Evolutionary conservation across 768 basidiomycete genomes (phyloP).

Genomic region (Sarcodon sp.): DNA sequence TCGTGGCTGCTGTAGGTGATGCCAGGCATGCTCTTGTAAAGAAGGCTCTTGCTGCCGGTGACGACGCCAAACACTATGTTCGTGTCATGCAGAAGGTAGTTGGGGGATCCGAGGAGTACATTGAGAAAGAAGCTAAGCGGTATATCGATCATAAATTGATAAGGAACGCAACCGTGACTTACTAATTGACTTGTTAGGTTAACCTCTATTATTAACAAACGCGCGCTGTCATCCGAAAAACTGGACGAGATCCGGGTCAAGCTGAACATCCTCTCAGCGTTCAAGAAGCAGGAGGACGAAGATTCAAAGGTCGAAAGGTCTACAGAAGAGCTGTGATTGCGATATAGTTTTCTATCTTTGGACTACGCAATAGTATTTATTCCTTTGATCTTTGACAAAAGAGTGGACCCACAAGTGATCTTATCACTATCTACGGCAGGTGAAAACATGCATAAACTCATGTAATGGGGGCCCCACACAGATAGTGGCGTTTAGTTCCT

Average conservation of each 20-base stretch:
- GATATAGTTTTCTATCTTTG: background rate
- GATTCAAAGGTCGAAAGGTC: constrained; percentile 10
- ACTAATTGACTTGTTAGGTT: constrained; percentile 32
- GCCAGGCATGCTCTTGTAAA: constrained; percentile 49
- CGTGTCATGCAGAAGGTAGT: constrained; percentile 84
- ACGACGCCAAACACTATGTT: constrained; percentile 63
- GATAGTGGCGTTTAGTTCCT: too few relatives aligned
- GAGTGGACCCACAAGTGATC: too few relatives aligned
- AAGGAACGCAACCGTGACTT: constrained; percentile 6
- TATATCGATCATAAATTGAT: constrained; percentile 23
- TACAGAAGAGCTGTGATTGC: background rate
- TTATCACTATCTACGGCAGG: too few relatives aligned
- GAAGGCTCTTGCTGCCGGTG: constrained; percentile 41
- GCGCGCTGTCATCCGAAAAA: constrained; percentile 63
- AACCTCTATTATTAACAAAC: constrained; percentile 64
- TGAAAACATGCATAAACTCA: too few relatives aligned
- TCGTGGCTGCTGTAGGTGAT: constrained; percentile 47
- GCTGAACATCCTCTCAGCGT: constrained; percentile 70
- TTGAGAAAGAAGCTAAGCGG: constrained; percentile 81
- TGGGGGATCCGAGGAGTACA: constrained; percentile 56
- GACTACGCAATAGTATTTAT: background rate
- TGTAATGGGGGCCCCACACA: too few relatives aligned
- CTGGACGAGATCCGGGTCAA: constrained; percentile 91
- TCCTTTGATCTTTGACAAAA: too few relatives aligned
- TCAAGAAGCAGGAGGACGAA: constrained; percentile 23